Conservation (phyloP, 306 rosid genomes). For the Inga oerstediana region DNA sequence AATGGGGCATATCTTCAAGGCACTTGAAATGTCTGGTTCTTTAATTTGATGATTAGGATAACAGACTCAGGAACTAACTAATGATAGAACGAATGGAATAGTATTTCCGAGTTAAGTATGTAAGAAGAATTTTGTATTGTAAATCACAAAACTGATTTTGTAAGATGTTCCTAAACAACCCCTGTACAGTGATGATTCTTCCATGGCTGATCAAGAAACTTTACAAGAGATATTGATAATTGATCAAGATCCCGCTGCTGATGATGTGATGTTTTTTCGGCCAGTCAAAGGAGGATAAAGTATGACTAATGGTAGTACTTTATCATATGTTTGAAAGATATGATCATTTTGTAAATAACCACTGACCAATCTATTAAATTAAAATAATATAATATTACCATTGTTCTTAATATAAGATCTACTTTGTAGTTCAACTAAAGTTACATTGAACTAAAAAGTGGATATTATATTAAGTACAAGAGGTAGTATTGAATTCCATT, state of each 20-base stretch:
- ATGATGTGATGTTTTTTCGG: conserved; percentile 5
- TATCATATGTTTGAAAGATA: background rate
- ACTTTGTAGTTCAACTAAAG: too few species aligned
- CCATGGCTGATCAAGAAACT: conserved; percentile 5
- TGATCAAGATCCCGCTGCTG: background rate
- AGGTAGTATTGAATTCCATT: too few species aligned
- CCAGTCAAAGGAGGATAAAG: conserved; percentile 11
- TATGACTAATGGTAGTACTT: background rate
- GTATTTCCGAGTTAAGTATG: background rate
- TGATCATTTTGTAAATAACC: background rate
- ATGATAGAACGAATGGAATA: too few species aligned
- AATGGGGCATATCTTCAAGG: conserved; percentile 10
- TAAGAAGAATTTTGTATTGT: too few species aligned
- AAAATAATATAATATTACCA: background rate
- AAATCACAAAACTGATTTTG: too few species aligned
- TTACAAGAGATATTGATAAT: conserved; percentile 1
- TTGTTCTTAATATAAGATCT: too few species aligned
- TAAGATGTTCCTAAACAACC: too few species aligned
- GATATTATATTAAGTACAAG: too few species aligned
- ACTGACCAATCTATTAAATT: background rate
- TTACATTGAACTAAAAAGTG: too few species aligned
- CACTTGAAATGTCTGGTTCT: background rate
- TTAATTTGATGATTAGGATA: conserved; percentile 23
- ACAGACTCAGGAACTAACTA: conserved; percentile 3
- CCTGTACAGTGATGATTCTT: background rate